These are phyloP conservation scores for Rugonectria rugulosa DNA, from an alignment of 2,329 filamentous ascomycete genomes.

Conservation along the genomic window DNA sequence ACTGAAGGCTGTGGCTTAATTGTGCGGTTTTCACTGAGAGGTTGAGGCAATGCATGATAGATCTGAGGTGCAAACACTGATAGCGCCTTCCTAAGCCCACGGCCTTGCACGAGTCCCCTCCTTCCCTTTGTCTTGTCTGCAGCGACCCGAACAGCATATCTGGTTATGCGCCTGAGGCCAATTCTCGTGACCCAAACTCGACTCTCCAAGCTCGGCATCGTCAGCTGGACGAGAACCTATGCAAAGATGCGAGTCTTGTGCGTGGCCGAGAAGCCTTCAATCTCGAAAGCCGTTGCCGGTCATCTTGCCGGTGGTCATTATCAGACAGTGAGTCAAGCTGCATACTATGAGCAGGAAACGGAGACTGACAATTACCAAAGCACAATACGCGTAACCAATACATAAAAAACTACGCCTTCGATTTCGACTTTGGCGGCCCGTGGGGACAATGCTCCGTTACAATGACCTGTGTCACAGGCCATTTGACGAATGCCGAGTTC, in stretches of 20 bases:
- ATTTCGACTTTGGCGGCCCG: slow-evolving; percentile 81
- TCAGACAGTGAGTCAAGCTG: slow-evolving; percentile 65
- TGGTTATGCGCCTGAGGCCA: slow-evolving; percentile 6
- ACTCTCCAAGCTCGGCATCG: background rate
- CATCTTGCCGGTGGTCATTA: slow-evolving; percentile 83
- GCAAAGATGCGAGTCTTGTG: slow-evolving; percentile 60
- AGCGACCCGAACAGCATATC: no score
- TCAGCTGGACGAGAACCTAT: background rate
- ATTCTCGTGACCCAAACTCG: background rate
- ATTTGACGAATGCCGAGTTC: slow-evolving; percentile 85
- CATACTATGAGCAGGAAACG: background rate
- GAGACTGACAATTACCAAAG: slow-evolving; percentile 53
- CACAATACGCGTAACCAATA: slow-evolving; percentile 74
- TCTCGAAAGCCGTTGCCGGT: slow-evolving; percentile 90
- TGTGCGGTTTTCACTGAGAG: background rate
- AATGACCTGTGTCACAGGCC: slow-evolving; percentile 93
- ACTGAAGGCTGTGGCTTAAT: background rate
- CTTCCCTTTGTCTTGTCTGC: slow-evolving; percentile 4
- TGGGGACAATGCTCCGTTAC: slow-evolving; percentile 87
- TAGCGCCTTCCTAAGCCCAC: background rate
- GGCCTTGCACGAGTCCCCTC: background rate
- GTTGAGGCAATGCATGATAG: background rate
- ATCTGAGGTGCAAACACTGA: background rate
- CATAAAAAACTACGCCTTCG: slow-evolving; percentile 94
- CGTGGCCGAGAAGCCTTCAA: slow-evolving; percentile 80